phyloP scores from a whole-genome alignment of 257 asterid species.

The Plantago major region DNA sequence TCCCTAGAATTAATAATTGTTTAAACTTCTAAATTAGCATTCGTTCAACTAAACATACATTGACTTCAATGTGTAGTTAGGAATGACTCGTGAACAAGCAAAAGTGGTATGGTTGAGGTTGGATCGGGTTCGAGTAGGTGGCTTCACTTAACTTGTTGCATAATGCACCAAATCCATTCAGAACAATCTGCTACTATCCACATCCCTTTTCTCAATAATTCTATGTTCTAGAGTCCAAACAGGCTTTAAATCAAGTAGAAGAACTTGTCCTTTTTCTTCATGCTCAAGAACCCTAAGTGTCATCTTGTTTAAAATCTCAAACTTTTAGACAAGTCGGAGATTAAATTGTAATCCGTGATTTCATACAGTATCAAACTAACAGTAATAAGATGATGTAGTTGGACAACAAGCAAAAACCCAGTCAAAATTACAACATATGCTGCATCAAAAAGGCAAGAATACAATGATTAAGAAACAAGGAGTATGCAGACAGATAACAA shows the following conservation, averaged over 20 bases:
- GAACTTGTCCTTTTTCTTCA: too few relatives aligned
- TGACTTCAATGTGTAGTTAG: too few relatives aligned
- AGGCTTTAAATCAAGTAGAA: too few relatives aligned
- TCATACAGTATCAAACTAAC: neutral
- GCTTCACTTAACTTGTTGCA: constrained; percentile 21
- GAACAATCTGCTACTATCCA: constrained; percentile 14
- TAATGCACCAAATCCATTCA: constrained; percentile 47
- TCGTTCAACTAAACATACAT: too few relatives aligned
- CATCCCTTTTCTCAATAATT: constrained; percentile 16
- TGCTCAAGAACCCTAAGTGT: too few relatives aligned
- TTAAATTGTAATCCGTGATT: too few relatives aligned
- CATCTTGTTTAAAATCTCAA: neutral
- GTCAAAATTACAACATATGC: neutral
- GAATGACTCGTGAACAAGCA: too few relatives aligned
- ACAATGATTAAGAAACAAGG: neutral
- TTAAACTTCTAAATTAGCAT: too few relatives aligned
- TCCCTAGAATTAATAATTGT: too few relatives aligned
- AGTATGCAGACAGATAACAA: neutral
- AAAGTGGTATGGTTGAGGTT: neutral
- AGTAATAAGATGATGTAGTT: neutral
- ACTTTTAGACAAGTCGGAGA: neutral
- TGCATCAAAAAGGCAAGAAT: neutral
- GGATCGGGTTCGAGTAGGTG: constrained; percentile 41
- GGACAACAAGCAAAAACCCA: too few relatives aligned
- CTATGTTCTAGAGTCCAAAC: neutral